Evolutionary conservation across 306 rosid genomes (phyloP), one percentile per base, ranked within the genome.

Genomic region (Ammopiptanthus mongolicus): DNA sequence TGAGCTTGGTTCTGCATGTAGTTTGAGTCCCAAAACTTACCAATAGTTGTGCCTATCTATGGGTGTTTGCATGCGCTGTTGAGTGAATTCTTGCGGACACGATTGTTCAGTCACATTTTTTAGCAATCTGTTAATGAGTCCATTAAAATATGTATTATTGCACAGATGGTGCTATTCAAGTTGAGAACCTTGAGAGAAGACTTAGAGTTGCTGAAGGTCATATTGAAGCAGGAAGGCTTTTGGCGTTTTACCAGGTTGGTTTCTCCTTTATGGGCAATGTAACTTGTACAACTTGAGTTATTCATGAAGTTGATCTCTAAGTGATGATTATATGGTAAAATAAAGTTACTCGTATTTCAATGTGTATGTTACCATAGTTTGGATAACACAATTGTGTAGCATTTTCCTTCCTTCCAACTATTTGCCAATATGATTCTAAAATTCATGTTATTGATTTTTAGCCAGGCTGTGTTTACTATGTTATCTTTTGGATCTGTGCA

Each of bases 161-260:
- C 33, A 59, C 86, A 95, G 99, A 82, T 76, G 74, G 82, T 73
- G 82, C 80, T 82, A 21, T 77, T 57, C 69, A 23, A 74, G 53
- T 61, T 73, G 88, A 88, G 80, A 79, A 77, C 76, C 80, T 87
- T 65, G 89, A 89, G 82, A 89, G 82, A 87, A 86, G 90, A 78
- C 78, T 87, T 69, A 88, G 87, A 81, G 64, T 90, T 83, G 96
- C 92, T 22, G 97, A 92, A 85, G 94, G 91, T 74, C 99, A 92
- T 76, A 81, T 95, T 85, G 99, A 95, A 82, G 98, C 93, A 28
- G 96, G 96, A 70, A 87, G 99, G 85, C 97, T 90, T 84, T 86
- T 95, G 82, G 88, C 89, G n/a, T 85, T 82, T 75, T 95, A 92
- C 76, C 97, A 92, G 99, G 99, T 92, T 77, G 53, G 82, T 69